A percentile compares a stretch with the other conserved stretches of the same genome.
phyloP scores from a whole-genome alignment of 1,284 basidiomycete genomes.

The Ustilago xerochloae region DNA sequence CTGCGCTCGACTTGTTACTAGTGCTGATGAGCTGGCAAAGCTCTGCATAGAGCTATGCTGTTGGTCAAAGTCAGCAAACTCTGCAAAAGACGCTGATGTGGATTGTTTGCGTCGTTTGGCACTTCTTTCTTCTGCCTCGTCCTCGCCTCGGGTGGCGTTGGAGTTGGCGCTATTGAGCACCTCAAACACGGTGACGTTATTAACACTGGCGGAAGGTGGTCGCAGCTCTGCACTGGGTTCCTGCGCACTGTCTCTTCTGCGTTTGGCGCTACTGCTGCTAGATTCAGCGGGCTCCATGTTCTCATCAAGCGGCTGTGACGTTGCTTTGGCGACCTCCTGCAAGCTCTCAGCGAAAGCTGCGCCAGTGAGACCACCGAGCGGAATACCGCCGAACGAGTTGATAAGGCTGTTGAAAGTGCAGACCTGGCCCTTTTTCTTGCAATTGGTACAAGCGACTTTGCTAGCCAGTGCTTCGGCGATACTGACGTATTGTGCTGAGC shows the following conservation, averaged over 20 bases:
- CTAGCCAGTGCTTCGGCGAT: slow-evolving; percentile 36
- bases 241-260: slow-evolving; percentile 7
- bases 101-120: slow-evolving; percentile 20
- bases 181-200: slow-evolving; percentile 26
- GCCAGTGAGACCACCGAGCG: slow-evolving; percentile 26
- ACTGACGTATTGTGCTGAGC: slow-evolving; percentile 32
- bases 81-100: background rate
- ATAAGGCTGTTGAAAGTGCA: slow-evolving; percentile 50
- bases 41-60: slow-evolving; percentile 4
- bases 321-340: slow-evolving; percentile 14
- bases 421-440: slow-evolving; percentile 41
- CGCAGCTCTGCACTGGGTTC: background rate
- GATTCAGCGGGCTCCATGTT: background rate
- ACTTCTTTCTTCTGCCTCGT: background rate
- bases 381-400: slow-evolving; percentile 44
- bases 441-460: slow-evolving; percentile 41
- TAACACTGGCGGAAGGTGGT: background rate
- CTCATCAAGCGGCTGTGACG: background rate
- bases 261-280: background rate
- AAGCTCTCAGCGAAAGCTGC: slow-evolving; percentile 38
- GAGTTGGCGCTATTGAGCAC: slow-evolving; percentile 16
- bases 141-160: background rate
- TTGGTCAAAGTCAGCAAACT: slow-evolving; percentile 13
- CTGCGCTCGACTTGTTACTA: slow-evolving; percentile 32
- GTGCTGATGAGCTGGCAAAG: background rate